Base-by-base conservation (phyloP, 202 grass and related monocot genomes). In the Tripidium arundinaceum region DNA sequence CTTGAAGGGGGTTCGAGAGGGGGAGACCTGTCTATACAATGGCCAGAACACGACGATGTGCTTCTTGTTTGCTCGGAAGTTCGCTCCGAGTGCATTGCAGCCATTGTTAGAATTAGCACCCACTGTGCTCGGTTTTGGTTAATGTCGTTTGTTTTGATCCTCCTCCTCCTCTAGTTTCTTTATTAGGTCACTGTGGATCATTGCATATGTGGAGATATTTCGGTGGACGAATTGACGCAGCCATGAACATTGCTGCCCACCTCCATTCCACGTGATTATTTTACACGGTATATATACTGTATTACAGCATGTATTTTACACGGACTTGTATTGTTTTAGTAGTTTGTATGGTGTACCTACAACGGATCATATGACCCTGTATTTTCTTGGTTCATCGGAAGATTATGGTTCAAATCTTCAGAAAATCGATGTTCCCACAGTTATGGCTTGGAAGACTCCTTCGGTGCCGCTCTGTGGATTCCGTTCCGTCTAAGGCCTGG, bases 51-150 rank as follows among this genome's bases (percentile, higher is more conserved):
- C 88, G 0, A 88, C 84, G 0, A 80, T 72, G 24, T 99, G 96
- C 81, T 86, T 90, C 50, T 72, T 95, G 36, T 95, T 99, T 81
- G 96, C 90, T 4, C 86, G 92, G 70, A 98, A 98, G 83, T 95
- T 98, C 62, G 74, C 96, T 65, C 92, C 90, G 55, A 93, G 90
- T 72, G 40, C 92, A 9, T 82, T 99, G 80, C 79, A 93, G 65
- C 92, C 92, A 15, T 83, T 95, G 74, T 84, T 99, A 80, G 79
- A 86, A 64, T 73, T 95, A 69, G 76, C 90, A 12, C 86, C 92
- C 11, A 87, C 75, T 24, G 61, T 86, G 58, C 84, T 91, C 2
- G 84, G 90, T 65, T 91, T 83, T 77, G 86, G 85, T 43, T 93
- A 79, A 78, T 67, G 31, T n/a, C n/a, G n/a, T n/a, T 14, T 84